Base-by-base conservation (phyloP, 2,329 filamentous ascomycete genomes). In the Geosmithia flava region DNA sequence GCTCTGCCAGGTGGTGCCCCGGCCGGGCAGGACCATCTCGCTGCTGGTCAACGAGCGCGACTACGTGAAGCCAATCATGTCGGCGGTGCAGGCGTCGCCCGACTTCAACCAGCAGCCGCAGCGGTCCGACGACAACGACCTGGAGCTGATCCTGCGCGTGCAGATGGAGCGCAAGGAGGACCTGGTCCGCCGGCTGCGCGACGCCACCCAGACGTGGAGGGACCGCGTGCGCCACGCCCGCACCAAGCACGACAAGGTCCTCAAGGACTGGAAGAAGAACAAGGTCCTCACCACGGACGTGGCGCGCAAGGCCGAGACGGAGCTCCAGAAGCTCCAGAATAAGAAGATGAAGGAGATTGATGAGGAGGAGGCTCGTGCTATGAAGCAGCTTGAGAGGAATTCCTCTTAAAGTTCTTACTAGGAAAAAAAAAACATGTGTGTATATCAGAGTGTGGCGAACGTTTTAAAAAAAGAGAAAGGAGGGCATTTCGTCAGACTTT, bases 31-130 rank as follows among this genome's bases (percentile, higher is more conserved):
- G 47, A 61, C 62, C 29, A 61, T 70, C 40, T 67, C 65, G 7
- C 64, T 70, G 11, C 62, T 70, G 44, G 62, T 68, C 49, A 62
- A 69, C 57, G 67, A 70, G 48, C 60, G 60, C 46, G 59, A 53
- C 7, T 72, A 70, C 56, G 61, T 78, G 54, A 74, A 75, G 65
- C 67, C 72, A 54, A 71, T 79, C 63, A 71, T 76, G 68, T 70
- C 67, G 56, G 75, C 75, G 30, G 66, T 79, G 46, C 74, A 78
- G 62, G 56, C 61, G 29, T 71, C 67, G 56, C 56, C 60, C n/a
- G 68, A 74, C 54, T 78, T 75, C 62, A 79, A 79, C 67, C 75
- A 79, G 68, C 75, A 78, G 68, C 75, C 76, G 44, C 77, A 80
- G 69, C 66, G 66, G 19, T 69, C 68, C 58, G 66, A 72, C 44